These are phyloP conservation scores for Pleurozium schreberi DNA, from an alignment of 225 moss, liverwort and hornwort species.

Conservation along the genomic window DNA sequence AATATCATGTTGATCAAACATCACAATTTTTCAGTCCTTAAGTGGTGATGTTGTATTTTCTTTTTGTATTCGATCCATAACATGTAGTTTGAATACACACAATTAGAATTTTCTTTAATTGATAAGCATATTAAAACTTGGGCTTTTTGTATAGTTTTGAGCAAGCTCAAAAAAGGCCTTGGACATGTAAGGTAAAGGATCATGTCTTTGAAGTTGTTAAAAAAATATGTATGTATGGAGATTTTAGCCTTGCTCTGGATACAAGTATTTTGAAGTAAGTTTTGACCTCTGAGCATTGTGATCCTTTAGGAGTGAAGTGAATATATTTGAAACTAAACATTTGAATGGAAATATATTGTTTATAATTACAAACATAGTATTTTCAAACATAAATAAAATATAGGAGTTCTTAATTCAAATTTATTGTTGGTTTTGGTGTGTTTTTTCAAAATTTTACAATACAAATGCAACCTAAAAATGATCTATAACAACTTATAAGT, in stretches of 20 bases:
- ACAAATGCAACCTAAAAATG: no score
- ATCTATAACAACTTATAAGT: no score
- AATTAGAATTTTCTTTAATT: neutral
- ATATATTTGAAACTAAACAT: neutral
- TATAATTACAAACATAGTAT: neutral
- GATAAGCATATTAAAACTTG: neutral
- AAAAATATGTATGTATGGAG: neutral
- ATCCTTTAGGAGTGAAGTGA: neutral
- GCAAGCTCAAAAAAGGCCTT: no score
- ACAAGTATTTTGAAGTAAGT: neutral
- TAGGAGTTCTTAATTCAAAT: neutral
- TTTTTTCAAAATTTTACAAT: neutral
- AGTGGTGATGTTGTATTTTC: neutral
- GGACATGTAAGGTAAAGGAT: neutral
- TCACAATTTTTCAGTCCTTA: neutral
- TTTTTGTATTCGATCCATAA: neutral
- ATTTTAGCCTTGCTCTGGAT: neutral
- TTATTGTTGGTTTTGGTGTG: neutral
- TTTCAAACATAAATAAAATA: neutral
- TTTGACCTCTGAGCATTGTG: rapidly evolving
- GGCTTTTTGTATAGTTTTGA: neutral
- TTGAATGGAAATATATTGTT: neutral
- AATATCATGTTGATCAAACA: neutral
- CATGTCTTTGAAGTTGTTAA: neutral
- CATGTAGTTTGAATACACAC: neutral